Percentiles rank a stretch among this genome's conserved stretches.
Conservation (phyloP, 768 basidiomycete species). For the Xerocomellus amylosporus region DNA sequence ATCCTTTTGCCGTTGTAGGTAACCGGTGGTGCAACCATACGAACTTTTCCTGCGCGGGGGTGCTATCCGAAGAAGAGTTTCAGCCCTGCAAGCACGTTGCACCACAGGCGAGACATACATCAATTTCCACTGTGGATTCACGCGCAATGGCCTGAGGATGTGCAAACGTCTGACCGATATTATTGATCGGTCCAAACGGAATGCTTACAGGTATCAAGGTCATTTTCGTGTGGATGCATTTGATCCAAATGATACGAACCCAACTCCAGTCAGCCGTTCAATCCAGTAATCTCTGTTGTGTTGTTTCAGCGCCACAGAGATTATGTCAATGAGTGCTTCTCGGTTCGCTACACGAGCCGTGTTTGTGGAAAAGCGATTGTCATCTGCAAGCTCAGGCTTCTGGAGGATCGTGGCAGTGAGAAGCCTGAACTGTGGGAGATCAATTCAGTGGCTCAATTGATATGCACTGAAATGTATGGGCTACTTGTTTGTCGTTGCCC, state of each 20-base stretch:
- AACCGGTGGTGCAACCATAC: constrained; percentile 78
- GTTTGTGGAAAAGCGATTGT: constrained; percentile 72
- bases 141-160: constrained; percentile 86
- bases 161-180: constrained; percentile 82
- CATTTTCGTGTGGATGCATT: constrained; percentile 5
- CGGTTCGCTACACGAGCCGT: constrained; percentile 74
- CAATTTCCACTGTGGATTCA: constrained; percentile 69
- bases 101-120: constrained; percentile 49
- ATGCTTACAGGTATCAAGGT: constrained; percentile 44
- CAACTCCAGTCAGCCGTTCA: constrained; percentile 67
- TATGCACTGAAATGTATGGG: constrained; percentile 1
- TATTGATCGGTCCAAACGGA: constrained; percentile 90
- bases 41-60: constrained; percentile 71
- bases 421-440: constrained; percentile 57
- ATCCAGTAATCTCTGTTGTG: constrained; percentile 74
- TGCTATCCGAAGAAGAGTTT: constrained; percentile 44
- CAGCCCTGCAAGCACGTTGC: constrained; percentile 24
- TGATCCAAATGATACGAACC: constrained; percentile 46
- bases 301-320: constrained; percentile 57
- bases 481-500: constrained; percentile 83
- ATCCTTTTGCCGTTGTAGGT: constrained; percentile 79
- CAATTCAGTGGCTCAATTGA: constrained; percentile 9
- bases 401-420: constrained; percentile 64
- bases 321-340: constrained; percentile 61
- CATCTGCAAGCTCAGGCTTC: constrained; percentile 53